Conservation (phyloP, 306 rosid species). For the Acacia acuminata region DNA sequence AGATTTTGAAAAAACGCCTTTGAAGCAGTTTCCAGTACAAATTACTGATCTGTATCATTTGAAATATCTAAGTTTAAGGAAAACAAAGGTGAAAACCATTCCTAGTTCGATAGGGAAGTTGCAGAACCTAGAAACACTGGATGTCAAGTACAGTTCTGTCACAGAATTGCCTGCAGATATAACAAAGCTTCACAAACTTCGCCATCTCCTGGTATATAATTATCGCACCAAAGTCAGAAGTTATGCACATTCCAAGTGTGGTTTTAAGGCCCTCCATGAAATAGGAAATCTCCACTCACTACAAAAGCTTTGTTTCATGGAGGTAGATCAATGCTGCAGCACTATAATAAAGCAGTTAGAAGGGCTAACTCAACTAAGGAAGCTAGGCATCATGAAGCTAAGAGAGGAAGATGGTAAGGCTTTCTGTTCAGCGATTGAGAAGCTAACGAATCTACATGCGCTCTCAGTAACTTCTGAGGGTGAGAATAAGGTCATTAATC, state of each 20-base stretch:
- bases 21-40: conserved; percentile 41
- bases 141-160: conserved; percentile 43
- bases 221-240: conserved; percentile 17
- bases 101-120: conserved; percentile 50
- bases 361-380: conserved; percentile 45
- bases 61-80: conserved; percentile 51
- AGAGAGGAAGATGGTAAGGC: conserved; percentile 49
- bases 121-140: conserved; percentile 52
- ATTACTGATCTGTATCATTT: conserved; percentile 34
- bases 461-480: conserved; percentile 39
- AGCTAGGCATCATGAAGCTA: conserved; percentile 42
- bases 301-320: conserved; percentile 56
- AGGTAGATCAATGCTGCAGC: conserved; percentile 42
- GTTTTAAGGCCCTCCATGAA: conserved; percentile 31
- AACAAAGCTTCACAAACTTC: conserved; percentile 47
- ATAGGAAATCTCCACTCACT: conserved; percentile 48
- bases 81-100: conserved; percentile 43
- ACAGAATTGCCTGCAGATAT: conserved; percentile 55
- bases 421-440: conserved; percentile 47
- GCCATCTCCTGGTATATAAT: conserved; percentile 51
- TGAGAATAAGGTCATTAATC: conserved; percentile 43
- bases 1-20: conserved; percentile 45
- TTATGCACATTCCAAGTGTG: conserved; percentile 39
- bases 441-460: conserved; percentile 41
- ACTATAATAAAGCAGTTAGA: conserved; percentile 38